These are phyloP conservation scores for Pisolithus tinctorius DNA, from an alignment of 768 basidiomycete species.

Conservation along the genomic window DNA sequence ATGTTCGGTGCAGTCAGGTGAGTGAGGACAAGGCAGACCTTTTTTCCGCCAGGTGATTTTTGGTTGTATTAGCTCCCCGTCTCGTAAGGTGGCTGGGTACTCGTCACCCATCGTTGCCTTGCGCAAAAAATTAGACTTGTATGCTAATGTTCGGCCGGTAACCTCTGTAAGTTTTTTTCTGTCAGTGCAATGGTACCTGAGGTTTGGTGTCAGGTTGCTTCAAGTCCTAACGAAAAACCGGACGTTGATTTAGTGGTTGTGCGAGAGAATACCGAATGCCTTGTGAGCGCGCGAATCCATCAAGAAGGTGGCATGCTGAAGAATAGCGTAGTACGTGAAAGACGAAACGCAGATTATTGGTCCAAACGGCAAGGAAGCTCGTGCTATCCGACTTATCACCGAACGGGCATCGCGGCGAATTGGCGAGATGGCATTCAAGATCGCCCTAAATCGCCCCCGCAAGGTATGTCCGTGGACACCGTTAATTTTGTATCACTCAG, in stretches of 20 bases:
- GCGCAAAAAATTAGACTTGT: conserved; percentile 91
- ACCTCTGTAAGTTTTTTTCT: conserved; percentile 52
- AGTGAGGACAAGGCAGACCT: conserved; percentile 4
- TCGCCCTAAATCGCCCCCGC: conserved; percentile 69
- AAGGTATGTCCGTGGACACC: conserved; percentile 42
- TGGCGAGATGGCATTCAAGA: conserved; percentile 91
- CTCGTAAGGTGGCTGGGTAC: conserved; percentile 87
- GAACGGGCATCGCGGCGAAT: conserved; percentile 86
- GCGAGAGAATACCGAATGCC: conserved; percentile 96
- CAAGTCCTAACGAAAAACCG: conserved; percentile 53
- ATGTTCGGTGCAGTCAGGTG: conserved; percentile 96
- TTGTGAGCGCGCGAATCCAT: conserved; percentile 44
- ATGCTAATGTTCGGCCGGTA: conserved; percentile 95
- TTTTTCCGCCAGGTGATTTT: neutral
- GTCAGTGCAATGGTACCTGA: neutral
- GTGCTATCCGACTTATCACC: conserved; percentile 91
- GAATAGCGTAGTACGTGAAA: conserved; percentile 77
- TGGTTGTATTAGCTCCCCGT: conserved; percentile 63
- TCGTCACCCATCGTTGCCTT: conserved; percentile 96
- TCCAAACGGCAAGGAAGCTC: conserved; percentile 73
- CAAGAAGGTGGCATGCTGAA: conserved; percentile 1
- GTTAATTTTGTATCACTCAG: conserved; percentile 3
- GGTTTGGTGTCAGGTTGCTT: conserved; percentile 48
- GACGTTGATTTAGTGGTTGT: conserved; percentile 89
- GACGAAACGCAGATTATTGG: conserved; percentile 67